Evolutionary conservation across 2,329 filamentous ascomycete genomes (phyloP), one percentile per base, ranked within the genome.

Genomic region (Tolypocladium ophioglossoides): DNA sequence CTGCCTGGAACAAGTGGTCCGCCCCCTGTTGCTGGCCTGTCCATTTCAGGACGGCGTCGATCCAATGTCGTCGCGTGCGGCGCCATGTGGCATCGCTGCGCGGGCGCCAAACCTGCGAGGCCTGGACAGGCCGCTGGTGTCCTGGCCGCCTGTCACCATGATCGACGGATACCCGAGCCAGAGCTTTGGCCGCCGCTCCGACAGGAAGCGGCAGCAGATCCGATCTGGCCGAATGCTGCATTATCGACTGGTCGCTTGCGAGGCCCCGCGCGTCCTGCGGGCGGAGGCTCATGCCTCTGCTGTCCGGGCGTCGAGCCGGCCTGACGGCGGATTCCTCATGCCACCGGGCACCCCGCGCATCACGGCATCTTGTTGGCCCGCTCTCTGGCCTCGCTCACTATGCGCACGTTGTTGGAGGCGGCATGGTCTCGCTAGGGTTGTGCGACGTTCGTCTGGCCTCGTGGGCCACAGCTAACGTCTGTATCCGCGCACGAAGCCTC

Each of bases 61-160:
- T 27, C 32, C 12, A 18, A 30, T 11, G 20, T 9, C 24, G 14
- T 37, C 47, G 4, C 35, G 14, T 16, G 34, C 44, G 18, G 27
- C 44, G 35, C 52, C 44, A 53, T 53, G 52, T 50, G 46, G 46
- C 52, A 53, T 38, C n/a, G n/a, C 50, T 18, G 41, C 16, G 18
- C 16, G 20, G 8, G 18, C 20, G 20, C 22, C 35, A 9, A 20
- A 11, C 38, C 9, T 3, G 38, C 38, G 37, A 34, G 9, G 37
- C 18, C 14, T 6, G 34, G 34, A 35, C 3, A 16, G 5, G 40
- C 40, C 16, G 20, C 20, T 16, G 35, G 24, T 24, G 22, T 27
- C 22, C 14, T 2, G 41, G 41, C 24, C 14, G 41, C 27, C 40
- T 30, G 41, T n/a, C 41, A 30, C 44, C 44, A 7, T 20, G 16